Conservation (phyloP, 129 eudicot genomes). For the Helianthus annuus region DNA sequence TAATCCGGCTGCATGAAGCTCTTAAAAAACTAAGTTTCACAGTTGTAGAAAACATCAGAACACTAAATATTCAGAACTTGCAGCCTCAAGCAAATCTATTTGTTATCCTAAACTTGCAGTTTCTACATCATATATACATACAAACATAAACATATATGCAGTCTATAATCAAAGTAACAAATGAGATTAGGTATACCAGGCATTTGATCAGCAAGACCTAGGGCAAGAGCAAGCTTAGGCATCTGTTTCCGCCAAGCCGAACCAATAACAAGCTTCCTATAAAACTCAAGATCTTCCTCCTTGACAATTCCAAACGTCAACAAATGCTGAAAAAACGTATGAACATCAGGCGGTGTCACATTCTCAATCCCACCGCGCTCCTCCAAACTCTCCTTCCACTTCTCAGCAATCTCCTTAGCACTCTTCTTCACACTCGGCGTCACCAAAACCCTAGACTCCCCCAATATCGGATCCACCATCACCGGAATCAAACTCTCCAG, state of each 20-base stretch:
- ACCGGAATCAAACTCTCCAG: conserved; percentile 83
- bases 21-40: neutral
- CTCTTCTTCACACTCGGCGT: conserved; percentile 73
- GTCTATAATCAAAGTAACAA: neutral
- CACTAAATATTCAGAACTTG: neutral
- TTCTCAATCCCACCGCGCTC: conserved; percentile 32
- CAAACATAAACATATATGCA: neutral
- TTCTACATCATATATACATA: no score
- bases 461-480: conserved; percentile 80
- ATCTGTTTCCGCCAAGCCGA: conserved; percentile 98
- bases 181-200: conserved; percentile 51
- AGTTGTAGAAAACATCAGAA: neutral
- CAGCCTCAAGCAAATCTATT: neutral
- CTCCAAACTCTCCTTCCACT: conserved; percentile 85
- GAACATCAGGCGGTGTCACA: neutral
- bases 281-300: conserved; percentile 1
- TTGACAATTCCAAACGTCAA: conserved; percentile 11
- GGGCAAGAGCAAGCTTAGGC: conserved; percentile 94
- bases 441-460: conserved; percentile 69
- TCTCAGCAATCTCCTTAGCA: conserved; percentile 73
- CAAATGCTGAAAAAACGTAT: conserved; percentile 8
- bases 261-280: conserved; percentile 69
- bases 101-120: no score
- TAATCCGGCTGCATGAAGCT: neutral
- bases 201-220: conserved; percentile 82